These are phyloP conservation scores for Calonectria montana DNA, from an alignment of 2,329 filamentous ascomycete species.

Conservation along the genomic window DNA sequence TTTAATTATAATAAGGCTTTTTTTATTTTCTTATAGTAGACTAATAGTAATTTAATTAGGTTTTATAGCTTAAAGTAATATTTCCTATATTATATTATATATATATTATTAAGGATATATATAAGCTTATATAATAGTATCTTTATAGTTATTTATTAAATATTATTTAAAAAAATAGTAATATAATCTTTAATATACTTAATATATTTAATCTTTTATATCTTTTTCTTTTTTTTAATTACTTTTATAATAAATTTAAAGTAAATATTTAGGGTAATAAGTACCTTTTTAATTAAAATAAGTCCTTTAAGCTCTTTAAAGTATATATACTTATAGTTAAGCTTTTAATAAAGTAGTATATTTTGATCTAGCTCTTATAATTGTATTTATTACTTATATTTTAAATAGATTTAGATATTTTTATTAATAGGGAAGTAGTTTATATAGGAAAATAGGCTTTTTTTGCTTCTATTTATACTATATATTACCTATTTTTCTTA, in stretches of 20 bases:
- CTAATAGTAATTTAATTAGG: not conserved
- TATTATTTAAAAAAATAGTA: not conserved
- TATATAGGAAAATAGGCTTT: not conserved
- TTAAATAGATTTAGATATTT: not conserved
- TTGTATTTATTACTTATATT: not conserved
- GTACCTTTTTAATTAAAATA: not conserved
- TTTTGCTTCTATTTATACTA: not conserved
- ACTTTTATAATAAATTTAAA: not conserved
- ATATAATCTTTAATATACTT: not conserved
- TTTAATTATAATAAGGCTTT: not conserved
- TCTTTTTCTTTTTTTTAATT: rapidly evolving
- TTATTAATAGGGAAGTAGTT: not conserved
- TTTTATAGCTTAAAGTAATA: not conserved
- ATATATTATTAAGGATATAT: not conserved
- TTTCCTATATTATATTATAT: not conserved
- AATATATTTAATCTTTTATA: not conserved
- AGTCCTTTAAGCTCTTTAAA: not conserved
- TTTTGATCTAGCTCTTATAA: not conserved
- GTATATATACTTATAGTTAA: not conserved
- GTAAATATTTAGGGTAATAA: not conserved
- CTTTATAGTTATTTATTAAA: not conserved
- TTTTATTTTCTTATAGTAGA: not conserved
- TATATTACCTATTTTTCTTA: not conserved
- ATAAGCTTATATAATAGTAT: not conserved
- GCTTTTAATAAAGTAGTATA: not conserved